A percentile compares a stretch with the other conserved stretches of the same genome.
Conservation (phyloP, 176 grass and related monocot species). For the Chrysopogon serrulatus region DNA sequence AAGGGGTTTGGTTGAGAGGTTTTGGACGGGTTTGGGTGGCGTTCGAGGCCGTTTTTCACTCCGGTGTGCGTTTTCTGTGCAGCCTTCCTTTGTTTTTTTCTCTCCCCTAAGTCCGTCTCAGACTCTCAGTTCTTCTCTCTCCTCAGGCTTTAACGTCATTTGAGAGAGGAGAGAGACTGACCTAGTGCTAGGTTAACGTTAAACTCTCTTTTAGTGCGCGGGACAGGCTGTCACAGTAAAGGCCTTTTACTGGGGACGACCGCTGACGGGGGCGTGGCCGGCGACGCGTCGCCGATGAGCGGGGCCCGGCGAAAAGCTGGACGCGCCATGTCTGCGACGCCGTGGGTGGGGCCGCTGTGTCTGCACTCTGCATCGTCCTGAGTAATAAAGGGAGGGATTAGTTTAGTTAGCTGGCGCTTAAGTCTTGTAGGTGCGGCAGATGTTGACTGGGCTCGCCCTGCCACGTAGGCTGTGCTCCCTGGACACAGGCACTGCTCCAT, state of each 20-base stretch:
- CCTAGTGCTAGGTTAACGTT: constrained; percentile 40
- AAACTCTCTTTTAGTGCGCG: constrained; percentile 40
- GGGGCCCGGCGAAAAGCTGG: not conserved
- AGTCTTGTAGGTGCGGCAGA: not conserved
- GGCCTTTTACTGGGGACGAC: not conserved
- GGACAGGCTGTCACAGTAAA: constrained; percentile 31
- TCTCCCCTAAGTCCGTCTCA: not conserved
- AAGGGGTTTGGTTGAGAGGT: constrained; percentile 36
- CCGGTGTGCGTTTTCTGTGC: not conserved
- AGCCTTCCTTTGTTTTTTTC: constrained; percentile 13
- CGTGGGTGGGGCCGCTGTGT: not conserved
- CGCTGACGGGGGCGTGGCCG: not conserved
- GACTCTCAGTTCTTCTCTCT: not conserved
- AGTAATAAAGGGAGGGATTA: not conserved
- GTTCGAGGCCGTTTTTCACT: constrained; percentile 52
- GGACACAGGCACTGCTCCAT: not conserved
- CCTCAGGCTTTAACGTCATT: not conserved
- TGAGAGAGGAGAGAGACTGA: not conserved
- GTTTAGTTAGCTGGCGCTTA: not conserved
- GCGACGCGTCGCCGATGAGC: not conserved
- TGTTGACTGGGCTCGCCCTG: not conserved
- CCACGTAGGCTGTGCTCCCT: constrained; percentile 22
- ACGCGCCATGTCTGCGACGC: not conserved
- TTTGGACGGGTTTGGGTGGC: constrained; percentile 65
- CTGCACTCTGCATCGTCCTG: not conserved